phyloP scores from a whole-genome alignment of 176 grass and related monocot genomes.

The Juncus inflexus region DNA sequence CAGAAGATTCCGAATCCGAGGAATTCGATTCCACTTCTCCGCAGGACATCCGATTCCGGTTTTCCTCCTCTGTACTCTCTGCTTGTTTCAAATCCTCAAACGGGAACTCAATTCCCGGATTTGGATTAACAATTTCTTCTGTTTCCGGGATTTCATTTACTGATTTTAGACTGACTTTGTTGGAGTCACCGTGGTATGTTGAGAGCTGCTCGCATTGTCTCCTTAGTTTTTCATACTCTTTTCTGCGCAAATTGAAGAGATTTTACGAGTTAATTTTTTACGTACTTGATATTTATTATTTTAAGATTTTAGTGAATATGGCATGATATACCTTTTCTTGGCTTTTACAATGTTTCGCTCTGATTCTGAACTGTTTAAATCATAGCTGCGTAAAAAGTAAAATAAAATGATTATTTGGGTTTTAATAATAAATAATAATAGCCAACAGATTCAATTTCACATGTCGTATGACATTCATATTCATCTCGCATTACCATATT shows the following conservation, averaged over 20 bases:
- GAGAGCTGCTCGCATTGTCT: conserved; percentile 60
- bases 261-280: conserved; percentile 2
- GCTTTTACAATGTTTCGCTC: conserved; percentile 56
- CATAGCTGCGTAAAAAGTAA: conserved; percentile 57
- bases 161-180: conserved; percentile 50
- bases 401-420: background rate
- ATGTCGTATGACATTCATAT: no score
- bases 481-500: background rate
- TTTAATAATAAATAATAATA: no score
- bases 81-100: conserved; percentile 43
- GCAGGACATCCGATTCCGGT: conserved; percentile 32
- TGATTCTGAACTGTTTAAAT: conserved; percentile 57
- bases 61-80: conserved; percentile 36
- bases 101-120: conserved; percentile 23
- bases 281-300: no score
- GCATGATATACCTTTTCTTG: conserved; percentile 65
- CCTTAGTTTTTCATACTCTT: conserved; percentile 95
- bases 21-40: conserved; percentile 61
- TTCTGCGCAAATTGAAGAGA: conserved; percentile 37
- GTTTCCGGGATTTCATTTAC: conserved; percentile 49
- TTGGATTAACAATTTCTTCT: conserved; percentile 40
- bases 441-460: no score
- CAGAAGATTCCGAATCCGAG: conserved; percentile 76
- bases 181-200: conserved; percentile 38
- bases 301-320: background rate